Evolutionary conservation across 2,329 filamentous ascomycete species (phyloP).

Genomic region (Epichloe sp.): DNA sequence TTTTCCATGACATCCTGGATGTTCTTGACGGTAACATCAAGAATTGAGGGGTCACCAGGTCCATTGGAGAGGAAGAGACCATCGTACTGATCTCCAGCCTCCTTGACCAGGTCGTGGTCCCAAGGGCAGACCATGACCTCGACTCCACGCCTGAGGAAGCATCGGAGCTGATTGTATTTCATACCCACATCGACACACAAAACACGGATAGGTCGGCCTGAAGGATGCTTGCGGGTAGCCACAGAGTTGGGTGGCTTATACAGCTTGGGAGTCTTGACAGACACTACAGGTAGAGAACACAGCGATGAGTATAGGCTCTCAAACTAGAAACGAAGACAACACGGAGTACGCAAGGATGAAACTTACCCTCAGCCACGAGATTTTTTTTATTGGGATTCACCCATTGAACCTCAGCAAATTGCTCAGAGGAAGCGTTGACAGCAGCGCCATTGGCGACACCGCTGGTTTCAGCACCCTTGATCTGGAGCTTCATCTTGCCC

Average conservation of each 20-base stretch:
- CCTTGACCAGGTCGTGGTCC: slow-evolving; percentile 78
- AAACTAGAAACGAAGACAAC: slow-evolving; percentile 5
- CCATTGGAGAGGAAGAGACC: slow-evolving; percentile 97
- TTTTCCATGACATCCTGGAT: slow-evolving; percentile 64
- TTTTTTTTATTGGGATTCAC: slow-evolving; percentile 86
- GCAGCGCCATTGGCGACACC: slow-evolving; percentile 24
- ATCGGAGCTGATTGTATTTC: slow-evolving; percentile 96
- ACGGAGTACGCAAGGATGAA: slow-evolving; percentile 8
- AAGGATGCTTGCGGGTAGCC: slow-evolving; percentile 72
- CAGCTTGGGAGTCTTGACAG: slow-evolving; percentile 71
- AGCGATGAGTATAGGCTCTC: slow-evolving; percentile 22
- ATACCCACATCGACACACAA: slow-evolving; percentile 92
- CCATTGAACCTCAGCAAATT: slow-evolving; percentile 78
- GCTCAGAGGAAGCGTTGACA: slow-evolving; percentile 16
- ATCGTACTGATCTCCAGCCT: slow-evolving; percentile 75
- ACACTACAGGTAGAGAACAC: slow-evolving; percentile 48
- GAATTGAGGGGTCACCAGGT: slow-evolving; percentile 82
- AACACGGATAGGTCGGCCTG: slow-evolving; percentile 74
- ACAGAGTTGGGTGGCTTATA: slow-evolving; percentile 62
- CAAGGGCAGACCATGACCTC: slow-evolving; percentile 92
- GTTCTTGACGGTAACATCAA: slow-evolving; percentile 68
- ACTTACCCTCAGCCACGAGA: slow-evolving; percentile 84
- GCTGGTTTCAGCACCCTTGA: slow-evolving; percentile 29
- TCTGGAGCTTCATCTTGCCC: slow-evolving; percentile 69
- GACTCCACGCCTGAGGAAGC: slow-evolving; percentile 78